Evolutionary conservation across 176 grass and related monocot genomes (phyloP).

Genomic region (Rhynchospora pubera): DNA sequence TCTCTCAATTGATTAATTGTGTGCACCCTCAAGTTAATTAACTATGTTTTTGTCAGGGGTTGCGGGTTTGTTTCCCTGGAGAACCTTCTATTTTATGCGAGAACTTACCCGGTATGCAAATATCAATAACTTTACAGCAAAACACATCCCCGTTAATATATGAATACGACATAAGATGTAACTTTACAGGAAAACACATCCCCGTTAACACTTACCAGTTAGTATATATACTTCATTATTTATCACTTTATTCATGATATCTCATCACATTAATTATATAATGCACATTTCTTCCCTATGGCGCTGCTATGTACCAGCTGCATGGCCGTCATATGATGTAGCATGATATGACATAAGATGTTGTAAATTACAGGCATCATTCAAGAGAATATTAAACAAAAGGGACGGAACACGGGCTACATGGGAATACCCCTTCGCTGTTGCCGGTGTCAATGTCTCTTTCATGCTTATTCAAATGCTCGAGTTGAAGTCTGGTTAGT

Average conservation of each 20-base stretch:
- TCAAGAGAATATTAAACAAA: constrained; percentile 73
- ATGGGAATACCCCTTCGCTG: constrained; percentile 96
- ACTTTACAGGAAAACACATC: neutral
- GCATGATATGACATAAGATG: neutral
- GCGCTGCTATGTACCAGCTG: neutral
- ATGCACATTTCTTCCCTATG: constrained; percentile 15
- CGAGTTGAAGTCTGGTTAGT: constrained; percentile 67
- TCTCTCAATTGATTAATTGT: neutral
- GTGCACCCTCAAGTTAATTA: neutral
- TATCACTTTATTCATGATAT: neutral
- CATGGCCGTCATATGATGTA: neutral
- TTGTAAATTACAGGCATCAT: constrained; percentile 46
- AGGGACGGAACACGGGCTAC: constrained; percentile 52
- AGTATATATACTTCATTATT: neutral
- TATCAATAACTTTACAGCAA: neutral
- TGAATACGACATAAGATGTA: too few relatives aligned
- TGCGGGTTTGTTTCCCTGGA: constrained; percentile 73
- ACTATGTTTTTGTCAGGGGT: constrained; percentile 43
- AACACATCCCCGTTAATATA: neutral
- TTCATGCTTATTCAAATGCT: constrained; percentile 92
- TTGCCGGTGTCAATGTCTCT: constrained; percentile 75
- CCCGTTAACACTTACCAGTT: neutral
- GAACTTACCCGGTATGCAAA: constrained; percentile 61
- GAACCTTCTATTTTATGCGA: constrained; percentile 70
- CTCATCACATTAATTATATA: neutral